Percentiles rank a stretch among this genome's conserved stretches.
These are phyloP conservation scores for Globisporangium solare DNA, from an alignment of 352 stramenopile species.

Conservation along the genomic window DNA sequence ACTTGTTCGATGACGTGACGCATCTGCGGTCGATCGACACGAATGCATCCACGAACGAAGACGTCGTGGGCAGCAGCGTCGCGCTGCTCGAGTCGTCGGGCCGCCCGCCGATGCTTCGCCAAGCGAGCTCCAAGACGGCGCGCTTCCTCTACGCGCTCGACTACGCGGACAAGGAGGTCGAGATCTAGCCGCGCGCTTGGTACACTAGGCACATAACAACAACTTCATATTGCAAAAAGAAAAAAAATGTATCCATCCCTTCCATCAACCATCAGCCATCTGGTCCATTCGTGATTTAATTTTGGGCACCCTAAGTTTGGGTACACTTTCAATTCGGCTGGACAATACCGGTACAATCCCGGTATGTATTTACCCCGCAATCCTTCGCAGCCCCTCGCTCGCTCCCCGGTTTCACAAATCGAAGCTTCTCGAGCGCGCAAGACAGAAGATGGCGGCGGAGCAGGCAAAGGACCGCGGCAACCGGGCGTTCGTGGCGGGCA, in stretches of 20 bases:
- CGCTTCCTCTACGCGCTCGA: conserved; percentile 12
- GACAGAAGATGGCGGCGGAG: conserved; percentile 49
- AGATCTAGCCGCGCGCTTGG: background rate
- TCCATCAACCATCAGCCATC: too few species aligned
- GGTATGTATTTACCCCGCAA: too few species aligned
- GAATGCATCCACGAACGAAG: background rate
- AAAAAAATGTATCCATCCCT: too few species aligned
- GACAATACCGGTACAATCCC: too few species aligned
- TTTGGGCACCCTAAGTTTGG: too few species aligned
- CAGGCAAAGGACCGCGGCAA: conserved; percentile 88
- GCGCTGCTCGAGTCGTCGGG: too few species aligned
- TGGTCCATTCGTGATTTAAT: too few species aligned
- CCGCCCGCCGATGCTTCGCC: conserved; percentile 2
- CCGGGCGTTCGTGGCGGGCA: conserved; percentile 61
- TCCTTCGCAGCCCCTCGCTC: too few species aligned
- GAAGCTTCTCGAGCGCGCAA: conserved; percentile 12
- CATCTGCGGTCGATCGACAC: background rate
- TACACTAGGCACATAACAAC: background rate
- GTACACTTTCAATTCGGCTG: too few species aligned
- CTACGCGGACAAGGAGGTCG: conserved; percentile 4
- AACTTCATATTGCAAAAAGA: too few species aligned
- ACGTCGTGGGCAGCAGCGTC: too few species aligned
- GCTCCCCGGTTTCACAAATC: background rate
- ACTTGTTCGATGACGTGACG: conserved; percentile 2
- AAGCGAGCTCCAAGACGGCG: conserved; percentile 6